These are phyloP conservation scores for Solanum piurae DNA, from an alignment of 257 asterid genomes.

Conservation along the genomic window DNA sequence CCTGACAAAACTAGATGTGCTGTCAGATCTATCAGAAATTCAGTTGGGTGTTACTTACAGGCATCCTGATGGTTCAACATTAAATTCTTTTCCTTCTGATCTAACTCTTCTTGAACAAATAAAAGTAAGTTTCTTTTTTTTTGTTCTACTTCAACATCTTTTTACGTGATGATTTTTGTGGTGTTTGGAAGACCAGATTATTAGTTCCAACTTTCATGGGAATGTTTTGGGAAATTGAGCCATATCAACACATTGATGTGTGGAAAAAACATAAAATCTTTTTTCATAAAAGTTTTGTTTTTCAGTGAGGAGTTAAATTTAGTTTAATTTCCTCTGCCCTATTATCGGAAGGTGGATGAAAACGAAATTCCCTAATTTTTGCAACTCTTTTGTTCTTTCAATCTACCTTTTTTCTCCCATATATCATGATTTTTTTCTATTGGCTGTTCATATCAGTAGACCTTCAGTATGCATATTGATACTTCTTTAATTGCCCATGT, in stretches of 20 bases:
- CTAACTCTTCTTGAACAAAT: slow-evolving; percentile 61
- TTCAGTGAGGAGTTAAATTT: not conserved
- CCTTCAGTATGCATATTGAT: not conserved
- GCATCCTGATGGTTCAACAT: slow-evolving; percentile 42
- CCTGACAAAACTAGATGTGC: slow-evolving; percentile 90
- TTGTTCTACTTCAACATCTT: not conserved
- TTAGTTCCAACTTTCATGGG: not conserved
- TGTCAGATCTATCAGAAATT: slow-evolving; percentile 72
- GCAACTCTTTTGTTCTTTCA: not conserved
- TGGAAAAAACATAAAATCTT: no score
- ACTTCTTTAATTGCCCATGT: not conserved
- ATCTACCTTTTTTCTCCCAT: not conserved
- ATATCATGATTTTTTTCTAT: not conserved
- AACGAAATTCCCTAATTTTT: not conserved
- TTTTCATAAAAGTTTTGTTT: not conserved
- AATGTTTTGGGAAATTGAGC: not conserved
- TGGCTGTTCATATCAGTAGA: not conserved
- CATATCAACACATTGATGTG: not conserved
- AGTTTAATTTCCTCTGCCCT: not conserved
- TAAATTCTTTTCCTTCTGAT: slow-evolving; percentile 75
- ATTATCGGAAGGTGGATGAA: not conserved
- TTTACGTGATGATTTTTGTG: not conserved
- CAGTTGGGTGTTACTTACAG: slow-evolving; percentile 72
- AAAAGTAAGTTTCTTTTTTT: slow-evolving; percentile 31
- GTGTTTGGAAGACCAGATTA: not conserved